Conservation (phyloP, 768 basidiomycete genomes). For the Mycena rosella region DNA sequence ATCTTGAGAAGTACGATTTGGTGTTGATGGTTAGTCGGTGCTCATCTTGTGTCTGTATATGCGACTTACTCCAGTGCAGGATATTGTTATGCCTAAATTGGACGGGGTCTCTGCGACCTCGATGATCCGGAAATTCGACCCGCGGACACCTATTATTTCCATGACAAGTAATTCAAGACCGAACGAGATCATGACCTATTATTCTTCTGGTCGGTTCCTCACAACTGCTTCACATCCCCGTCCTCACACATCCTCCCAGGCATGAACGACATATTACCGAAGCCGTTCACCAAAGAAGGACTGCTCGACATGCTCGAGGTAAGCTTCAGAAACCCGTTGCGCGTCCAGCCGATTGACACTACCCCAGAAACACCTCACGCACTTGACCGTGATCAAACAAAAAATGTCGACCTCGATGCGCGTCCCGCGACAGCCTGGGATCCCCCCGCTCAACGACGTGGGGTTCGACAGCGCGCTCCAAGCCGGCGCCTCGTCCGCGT, state of each 20-base stretch:
- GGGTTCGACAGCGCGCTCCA: slow-evolving; percentile 69
- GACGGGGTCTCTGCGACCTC: slow-evolving; percentile 93
- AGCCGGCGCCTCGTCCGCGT: slow-evolving; percentile 47
- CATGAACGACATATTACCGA: slow-evolving; percentile 97
- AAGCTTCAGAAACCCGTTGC: slow-evolving; percentile 15
- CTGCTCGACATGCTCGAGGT: slow-evolving; percentile 94
- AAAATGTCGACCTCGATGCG: slow-evolving; percentile 51
- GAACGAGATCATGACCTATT: slow-evolving; percentile 93
- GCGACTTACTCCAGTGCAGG: slow-evolving; percentile 58
- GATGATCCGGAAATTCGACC: slow-evolving; percentile 94
- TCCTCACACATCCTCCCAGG: slow-evolving; percentile 53
- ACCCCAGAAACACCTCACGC: slow-evolving; percentile 84
- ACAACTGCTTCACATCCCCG: background rate
- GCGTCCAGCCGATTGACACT: slow-evolving; percentile 10
- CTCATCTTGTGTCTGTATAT: slow-evolving; percentile 27
- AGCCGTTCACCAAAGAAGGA: slow-evolving; percentile 97
- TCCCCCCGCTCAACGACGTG: slow-evolving; percentile 70
- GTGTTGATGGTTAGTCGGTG: slow-evolving; percentile 85
- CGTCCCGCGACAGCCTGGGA: slow-evolving; percentile 70
- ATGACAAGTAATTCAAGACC: slow-evolving; percentile 98
- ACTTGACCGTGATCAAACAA: slow-evolving; percentile 88
- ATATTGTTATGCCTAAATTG: slow-evolving; percentile 94
- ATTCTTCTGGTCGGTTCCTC: slow-evolving; percentile 68
- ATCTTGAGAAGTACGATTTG: slow-evolving; percentile 94
- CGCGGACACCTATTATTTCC: slow-evolving; percentile 96